A percentile compares a stretch with the other conserved stretches of the same genome.
These are phyloP conservation scores for Oropetium thomaeum DNA, from an alignment of 176 grass and related monocot genomes.

Conservation along the genomic window DNA sequence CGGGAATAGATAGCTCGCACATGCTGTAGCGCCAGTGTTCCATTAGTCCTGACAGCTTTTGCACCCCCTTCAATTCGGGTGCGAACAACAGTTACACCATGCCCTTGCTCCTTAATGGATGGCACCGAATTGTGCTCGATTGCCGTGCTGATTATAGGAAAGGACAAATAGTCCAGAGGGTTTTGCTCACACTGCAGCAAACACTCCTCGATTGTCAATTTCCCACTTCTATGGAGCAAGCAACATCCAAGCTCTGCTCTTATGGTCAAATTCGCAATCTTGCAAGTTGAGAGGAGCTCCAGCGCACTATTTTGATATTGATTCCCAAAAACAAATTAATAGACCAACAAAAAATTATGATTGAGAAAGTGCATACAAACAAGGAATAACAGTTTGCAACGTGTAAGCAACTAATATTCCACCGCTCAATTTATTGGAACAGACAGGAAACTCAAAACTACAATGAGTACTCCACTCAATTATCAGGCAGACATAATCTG, in stretches of 20 bases:
- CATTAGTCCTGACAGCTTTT: constrained; percentile 73
- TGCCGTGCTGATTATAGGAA: constrained; percentile 83
- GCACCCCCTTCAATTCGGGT: constrained; percentile 91
- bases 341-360: not conserved
- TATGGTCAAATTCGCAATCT: constrained; percentile 81
- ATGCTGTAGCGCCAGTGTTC: constrained; percentile 62
- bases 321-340: too few relatives aligned
- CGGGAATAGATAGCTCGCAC: constrained; percentile 90
- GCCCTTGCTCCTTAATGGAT: constrained; percentile 40
- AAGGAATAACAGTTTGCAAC: too few relatives aligned
- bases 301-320: constrained; percentile 51
- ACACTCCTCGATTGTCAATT: constrained; percentile 79
- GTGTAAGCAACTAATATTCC: too few relatives aligned
- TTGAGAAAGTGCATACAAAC: too few relatives aligned
- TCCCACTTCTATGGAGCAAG: constrained; percentile 74
- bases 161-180: constrained; percentile 87
- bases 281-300: constrained; percentile 91
- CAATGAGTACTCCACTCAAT: not conserved
- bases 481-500: not conserved
- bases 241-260: constrained; percentile 84
- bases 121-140: constrained; percentile 33
- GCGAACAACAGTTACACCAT: constrained; percentile 72
- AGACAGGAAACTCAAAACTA: too few relatives aligned
- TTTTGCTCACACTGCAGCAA: constrained; percentile 91
- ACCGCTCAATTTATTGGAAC: too few relatives aligned